A percentile compares a stretch with the other conserved stretches of the same genome.
These are phyloP conservation scores for Pistacia integerrima DNA, from an alignment of 345 rosid genomes.

Conservation along the genomic window DNA sequence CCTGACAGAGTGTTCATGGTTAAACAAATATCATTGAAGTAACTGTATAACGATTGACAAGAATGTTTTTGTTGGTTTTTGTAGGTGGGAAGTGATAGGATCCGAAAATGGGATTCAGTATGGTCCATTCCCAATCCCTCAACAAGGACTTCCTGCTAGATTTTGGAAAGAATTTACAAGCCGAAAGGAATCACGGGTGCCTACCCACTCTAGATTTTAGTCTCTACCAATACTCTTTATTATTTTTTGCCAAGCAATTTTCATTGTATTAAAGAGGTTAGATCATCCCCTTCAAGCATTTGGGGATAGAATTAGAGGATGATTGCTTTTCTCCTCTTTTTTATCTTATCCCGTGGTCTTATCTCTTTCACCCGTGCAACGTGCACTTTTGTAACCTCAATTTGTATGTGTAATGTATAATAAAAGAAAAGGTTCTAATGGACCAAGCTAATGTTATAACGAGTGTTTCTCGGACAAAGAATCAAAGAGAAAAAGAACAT, in stretches of 20 bases:
- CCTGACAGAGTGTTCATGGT: neutral
- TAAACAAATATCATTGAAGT: neutral
- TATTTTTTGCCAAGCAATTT: slow-evolving; percentile 1
- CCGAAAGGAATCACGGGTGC: neutral
- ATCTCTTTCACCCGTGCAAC: neutral
- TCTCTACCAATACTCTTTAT: neutral
- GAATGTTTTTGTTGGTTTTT: slow-evolving; percentile 24
- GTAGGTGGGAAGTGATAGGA: slow-evolving; percentile 79
- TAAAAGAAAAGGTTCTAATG: neutral
- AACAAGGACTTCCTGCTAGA: slow-evolving; percentile 69
- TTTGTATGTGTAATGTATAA: neutral
- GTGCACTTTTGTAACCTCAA: slow-evolving; percentile 8
- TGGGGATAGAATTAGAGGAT: slow-evolving; percentile 12
- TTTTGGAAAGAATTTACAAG: slow-evolving; percentile 51
- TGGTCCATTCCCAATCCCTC: slow-evolving; percentile 79
- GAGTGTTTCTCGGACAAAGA: neutral
- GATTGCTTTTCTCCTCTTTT: neutral
- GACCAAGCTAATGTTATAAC: neutral
- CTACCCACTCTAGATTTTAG: neutral
- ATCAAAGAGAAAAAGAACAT: neutral
- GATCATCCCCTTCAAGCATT: slow-evolving; percentile 17
- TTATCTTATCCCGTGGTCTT: slow-evolving; percentile 1
- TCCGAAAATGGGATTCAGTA: slow-evolving; percentile 58
- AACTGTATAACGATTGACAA: slow-evolving; percentile 20
- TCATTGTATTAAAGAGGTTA: slow-evolving; percentile 3